Conservation (phyloP, 768 basidiomycete genomes). For the Kwoniella sp. region DNA sequence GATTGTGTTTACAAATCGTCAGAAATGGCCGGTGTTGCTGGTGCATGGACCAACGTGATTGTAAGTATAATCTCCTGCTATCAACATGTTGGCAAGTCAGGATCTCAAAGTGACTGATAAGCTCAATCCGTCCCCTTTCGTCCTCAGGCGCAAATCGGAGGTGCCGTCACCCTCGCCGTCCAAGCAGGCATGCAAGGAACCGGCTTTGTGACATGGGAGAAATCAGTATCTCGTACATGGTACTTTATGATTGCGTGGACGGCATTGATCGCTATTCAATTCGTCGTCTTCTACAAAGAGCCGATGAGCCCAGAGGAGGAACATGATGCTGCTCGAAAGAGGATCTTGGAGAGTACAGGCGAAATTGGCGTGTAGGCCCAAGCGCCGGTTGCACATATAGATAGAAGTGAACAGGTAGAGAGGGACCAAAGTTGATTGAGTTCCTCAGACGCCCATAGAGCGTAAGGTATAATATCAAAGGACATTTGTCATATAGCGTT, state of each 20-base stretch:
- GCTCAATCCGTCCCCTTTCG: no score
- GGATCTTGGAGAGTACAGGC: conserved; percentile 46
- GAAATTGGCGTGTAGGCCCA: conserved; percentile 44
- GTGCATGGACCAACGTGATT: conserved; percentile 46
- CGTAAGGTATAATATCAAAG: no score
- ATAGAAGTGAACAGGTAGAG: neutral
- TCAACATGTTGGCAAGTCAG: no score
- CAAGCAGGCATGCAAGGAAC: conserved; percentile 46
- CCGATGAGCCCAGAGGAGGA: conserved; percentile 43
- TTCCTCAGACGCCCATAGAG: no score
- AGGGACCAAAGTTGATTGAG: no score
- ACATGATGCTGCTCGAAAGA: conserved; percentile 37
- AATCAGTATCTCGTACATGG: conserved; percentile 33
- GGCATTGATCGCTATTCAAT: conserved; percentile 32
- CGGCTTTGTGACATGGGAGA: conserved; percentile 42
- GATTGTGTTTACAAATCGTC: conserved; percentile 1
- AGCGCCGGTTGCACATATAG: conserved; percentile 17
- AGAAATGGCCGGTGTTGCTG: conserved; percentile 47
- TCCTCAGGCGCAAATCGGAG: conserved; percentile 41
- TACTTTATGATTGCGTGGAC: conserved; percentile 46
- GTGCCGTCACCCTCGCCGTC: conserved; percentile 48
- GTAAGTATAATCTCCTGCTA: conserved; percentile 3
- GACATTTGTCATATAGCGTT: no score
- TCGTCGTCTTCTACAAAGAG: conserved; percentile 39
- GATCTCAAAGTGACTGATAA: no score